Evolutionary conservation across 805 yeast genomes (phyloP).

Genomic region (Saccharomycopsis sp.): DNA sequence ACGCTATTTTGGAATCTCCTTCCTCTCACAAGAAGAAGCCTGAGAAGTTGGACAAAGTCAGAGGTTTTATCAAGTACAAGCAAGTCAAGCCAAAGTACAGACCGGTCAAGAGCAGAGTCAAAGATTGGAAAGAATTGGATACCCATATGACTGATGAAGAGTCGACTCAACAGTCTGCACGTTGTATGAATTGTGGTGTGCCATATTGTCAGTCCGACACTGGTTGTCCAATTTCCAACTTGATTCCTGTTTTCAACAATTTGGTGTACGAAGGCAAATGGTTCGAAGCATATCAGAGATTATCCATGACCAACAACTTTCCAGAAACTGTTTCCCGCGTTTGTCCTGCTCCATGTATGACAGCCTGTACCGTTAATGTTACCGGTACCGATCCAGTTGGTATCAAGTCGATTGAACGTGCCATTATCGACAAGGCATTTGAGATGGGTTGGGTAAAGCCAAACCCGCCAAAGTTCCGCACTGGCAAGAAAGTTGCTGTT

Average conservation of each 20-base stretch:
- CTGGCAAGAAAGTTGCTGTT: constrained; percentile 78
- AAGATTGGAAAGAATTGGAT: constrained; percentile 90
- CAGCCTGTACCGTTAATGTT: constrained; percentile 90
- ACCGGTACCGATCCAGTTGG: constrained; percentile 86
- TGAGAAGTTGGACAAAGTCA: constrained; percentile 62
- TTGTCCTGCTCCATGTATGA: constrained; percentile 99
- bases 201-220: constrained; percentile 98
- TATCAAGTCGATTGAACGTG: constrained; percentile 90
- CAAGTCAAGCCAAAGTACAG: constrained; percentile 84
- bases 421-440: constrained; percentile 92
- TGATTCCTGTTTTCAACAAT: constrained; percentile 97
- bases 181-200: constrained; percentile 99
- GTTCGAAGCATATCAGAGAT: constrained; percentile 85
- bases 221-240: constrained; percentile 95
- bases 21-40: constrained; percentile 57
- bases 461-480: constrained; percentile 64
- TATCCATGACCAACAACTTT: constrained; percentile 94
- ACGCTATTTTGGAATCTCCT: constrained; percentile 53
- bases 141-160: constrained; percentile 76
- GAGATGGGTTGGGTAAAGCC: constrained; percentile 96
- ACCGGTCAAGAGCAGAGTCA: constrained; percentile 60
- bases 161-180: constrained; percentile 82
- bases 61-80: constrained; percentile 91
- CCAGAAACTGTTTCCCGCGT: constrained; percentile 98
- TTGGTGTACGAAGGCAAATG: constrained; percentile 90